Base-by-base conservation (phyloP, 177 flowering plant species). In the Telopea speciosissima region DNA sequence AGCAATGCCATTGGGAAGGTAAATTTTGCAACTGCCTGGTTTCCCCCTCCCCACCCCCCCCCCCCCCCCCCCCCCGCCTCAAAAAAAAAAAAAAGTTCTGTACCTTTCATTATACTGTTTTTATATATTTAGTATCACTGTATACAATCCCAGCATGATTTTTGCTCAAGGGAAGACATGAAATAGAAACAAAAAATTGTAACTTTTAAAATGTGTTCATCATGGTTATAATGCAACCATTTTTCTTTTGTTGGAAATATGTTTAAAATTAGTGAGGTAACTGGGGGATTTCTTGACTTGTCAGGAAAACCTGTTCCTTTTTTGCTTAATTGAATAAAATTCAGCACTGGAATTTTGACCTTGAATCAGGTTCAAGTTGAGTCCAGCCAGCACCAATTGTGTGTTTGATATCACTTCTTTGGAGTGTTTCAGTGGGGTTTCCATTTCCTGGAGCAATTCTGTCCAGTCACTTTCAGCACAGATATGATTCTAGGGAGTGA, bases 1-100 rank as follows among this genome's bases (percentile, higher is more conserved):
- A 93, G 87, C 80, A 83, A 80, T 83, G 91, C 95, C 66, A 93
- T 93, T 64, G 92, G 97, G 69, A 93, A 91, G 93, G 98, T 93
- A 84, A 73, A 62, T 52, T 64, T 56, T 22, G 19, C 22, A 58
- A 21, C n/a, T 19, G 61, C 61, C 10, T 19, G 8, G 23, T 19
- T 54, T 54, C 7, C 22, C n/a, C 8, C 3, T 45, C n/a, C 10
- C 25, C 4, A 2, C 31, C 4, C 31, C 31, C 31, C 31, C 31
- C 31, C 31, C 7, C 22, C n/a, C 8, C 3, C 42, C n/a, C 10
- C 25, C 4, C 4, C 31, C 4, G 3, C 31, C 31, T 4, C 31
- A 28, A 28, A 28, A 28, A 28, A 2, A 28, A 3, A 36, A 23
- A 23, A 19, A 8, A 40, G 28, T 62, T 23, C 22, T 70, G 12